Base-by-base conservation (phyloP, 257 asterid genomes). In the Fraxinus cuspidata region DNA sequence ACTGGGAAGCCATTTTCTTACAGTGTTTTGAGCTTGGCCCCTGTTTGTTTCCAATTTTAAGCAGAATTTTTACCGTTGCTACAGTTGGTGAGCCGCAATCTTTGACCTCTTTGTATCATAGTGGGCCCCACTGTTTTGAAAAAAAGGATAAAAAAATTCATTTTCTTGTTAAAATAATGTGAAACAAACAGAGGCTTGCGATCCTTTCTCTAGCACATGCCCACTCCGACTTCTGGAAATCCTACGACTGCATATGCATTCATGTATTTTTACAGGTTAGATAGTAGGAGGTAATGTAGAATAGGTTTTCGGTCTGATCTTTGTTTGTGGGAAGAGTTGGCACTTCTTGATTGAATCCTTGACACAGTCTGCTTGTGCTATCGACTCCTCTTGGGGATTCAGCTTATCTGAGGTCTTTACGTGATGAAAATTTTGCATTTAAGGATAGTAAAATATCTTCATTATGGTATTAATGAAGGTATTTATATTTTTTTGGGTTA, bases 241-340 rank as follows among this genome's bases (percentile, higher is more conserved):
- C 76, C 81, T 74, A 32, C 72, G 63, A 76, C 73, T 44, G 73
- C 38, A 51, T 69, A 51, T 35, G 72, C 71, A 77, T 72, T 68
- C 40, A 13, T 58, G 77, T 70, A 58, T 72, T 78, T 38, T 65
- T 56, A 67, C 77, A 68, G 75, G 66, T 79, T 68, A 28, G 69
- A 68, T 67, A 28, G 78, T 75, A 8, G n/a, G 84, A 71, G 83
- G 84, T 79, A 67, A 71, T 23, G 58, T 23, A 15, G 9, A 25
- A 70, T 38, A 4, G 34, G 74, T 71, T 19, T 40, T 16, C 53
- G 1, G 29, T 69, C 28, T 69, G 73, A 32, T 66, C 10, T 66
- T 66, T 11, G 25, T 29, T 34, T 27, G 25, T 32, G 72, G 42
- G 21, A 9, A 11, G 10, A 68, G 47, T 68, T 32, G 28, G 2